phyloP scores from a whole-genome alignment of 1,284 basidiomycete genomes.

The Pseudozyma tsukubaensis region DNA sequence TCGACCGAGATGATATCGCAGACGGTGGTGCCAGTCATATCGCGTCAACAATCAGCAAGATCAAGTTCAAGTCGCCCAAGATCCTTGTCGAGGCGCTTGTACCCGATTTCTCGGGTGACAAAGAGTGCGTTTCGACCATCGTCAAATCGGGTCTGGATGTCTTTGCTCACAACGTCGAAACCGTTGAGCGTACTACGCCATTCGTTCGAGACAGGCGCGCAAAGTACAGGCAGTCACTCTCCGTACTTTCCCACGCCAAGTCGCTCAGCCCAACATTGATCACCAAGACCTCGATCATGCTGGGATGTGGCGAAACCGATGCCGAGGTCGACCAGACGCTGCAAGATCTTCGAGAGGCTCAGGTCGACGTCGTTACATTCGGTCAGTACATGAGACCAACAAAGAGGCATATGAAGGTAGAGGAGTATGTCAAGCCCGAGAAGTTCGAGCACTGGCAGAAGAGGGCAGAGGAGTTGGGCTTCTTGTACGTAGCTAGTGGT shows the following conservation, averaged over 20 bases:
- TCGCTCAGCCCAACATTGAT: slow-evolving; percentile 79
- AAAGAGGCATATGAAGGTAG: slow-evolving; percentile 98
- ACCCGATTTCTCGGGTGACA: slow-evolving; percentile 88
- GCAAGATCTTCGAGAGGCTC: slow-evolving; percentile 82
- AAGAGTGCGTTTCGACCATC: slow-evolving; percentile 81
- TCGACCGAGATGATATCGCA: slow-evolving; percentile 92
- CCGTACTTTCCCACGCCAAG: slow-evolving; percentile 79
- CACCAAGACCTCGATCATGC: slow-evolving; percentile 99
- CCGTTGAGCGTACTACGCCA: slow-evolving; percentile 90
- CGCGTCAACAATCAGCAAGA: slow-evolving; percentile 91
- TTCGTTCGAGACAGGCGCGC: slow-evolving; percentile 94
- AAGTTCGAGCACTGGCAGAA: slow-evolving; percentile 94
- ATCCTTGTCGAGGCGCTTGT: slow-evolving; percentile 97
- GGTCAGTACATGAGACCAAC: slow-evolving; percentile 99
- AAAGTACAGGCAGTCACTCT: slow-evolving; percentile 87
- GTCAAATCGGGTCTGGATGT: slow-evolving; percentile 94
- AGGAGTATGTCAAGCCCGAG: slow-evolving; percentile 90
- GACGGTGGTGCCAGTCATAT: slow-evolving; percentile 96
- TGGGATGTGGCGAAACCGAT: slow-evolving; percentile 91
- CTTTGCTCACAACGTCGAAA: slow-evolving; percentile 98
- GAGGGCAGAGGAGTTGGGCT: slow-evolving; percentile 90
- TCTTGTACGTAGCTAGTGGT: slow-evolving; percentile 96
- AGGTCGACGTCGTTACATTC: slow-evolving; percentile 98
- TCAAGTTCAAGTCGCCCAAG: slow-evolving; percentile 92
- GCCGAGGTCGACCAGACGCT: slow-evolving; percentile 87